These are phyloP conservation scores for Phytophthora sp. DNA, from an alignment of 352 stramenopile genomes.

Conservation along the genomic window DNA sequence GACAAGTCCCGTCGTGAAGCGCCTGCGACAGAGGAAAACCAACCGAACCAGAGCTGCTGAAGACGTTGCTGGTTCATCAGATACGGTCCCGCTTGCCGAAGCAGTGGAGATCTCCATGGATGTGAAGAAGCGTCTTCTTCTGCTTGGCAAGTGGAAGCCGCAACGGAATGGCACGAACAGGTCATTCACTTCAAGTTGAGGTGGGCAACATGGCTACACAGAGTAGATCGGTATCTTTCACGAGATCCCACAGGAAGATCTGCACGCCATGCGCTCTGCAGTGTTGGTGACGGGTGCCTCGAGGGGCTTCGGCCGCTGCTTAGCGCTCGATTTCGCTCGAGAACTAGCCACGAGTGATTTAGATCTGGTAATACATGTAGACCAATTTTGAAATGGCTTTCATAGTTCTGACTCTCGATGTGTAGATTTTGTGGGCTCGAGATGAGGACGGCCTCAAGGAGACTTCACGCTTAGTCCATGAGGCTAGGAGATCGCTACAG, in stretches of 20 bases:
- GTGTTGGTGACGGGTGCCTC: slow-evolving; percentile 84
- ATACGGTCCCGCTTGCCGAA: slow-evolving; percentile 36
- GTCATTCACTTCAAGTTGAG: slow-evolving; percentile 27
- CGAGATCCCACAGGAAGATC: not conserved
- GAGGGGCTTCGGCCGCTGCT: slow-evolving; percentile 72
- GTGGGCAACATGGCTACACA: slow-evolving; percentile 16
- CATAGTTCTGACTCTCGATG: not conserved
- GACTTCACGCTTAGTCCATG: slow-evolving; percentile 44
- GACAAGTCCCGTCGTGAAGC: slow-evolving; percentile 67
- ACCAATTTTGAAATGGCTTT: not conserved
- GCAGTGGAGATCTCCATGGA: slow-evolving; percentile 55
- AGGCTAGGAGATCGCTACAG: slow-evolving; percentile 25
- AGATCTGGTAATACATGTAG: slow-evolving; percentile 54
- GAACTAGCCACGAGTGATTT: slow-evolving; percentile 37
- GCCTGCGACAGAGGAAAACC: slow-evolving; percentile 36
- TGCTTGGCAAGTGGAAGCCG: slow-evolving; percentile 55
- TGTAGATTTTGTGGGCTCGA: slow-evolving; percentile 59
- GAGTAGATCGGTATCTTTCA: not conserved
- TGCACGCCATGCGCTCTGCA: slow-evolving; percentile 30
- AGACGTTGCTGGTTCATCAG: not conserved
- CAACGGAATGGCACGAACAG: slow-evolving; percentile 1
- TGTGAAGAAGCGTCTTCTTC: slow-evolving; percentile 63
- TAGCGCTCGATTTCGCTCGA: slow-evolving; percentile 69
- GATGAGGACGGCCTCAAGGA: slow-evolving; percentile 48
- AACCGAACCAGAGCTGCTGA: slow-evolving; percentile 1